Base-by-base conservation (phyloP, 116 monocot species). In the Dioscorea cayenensis region DNA sequence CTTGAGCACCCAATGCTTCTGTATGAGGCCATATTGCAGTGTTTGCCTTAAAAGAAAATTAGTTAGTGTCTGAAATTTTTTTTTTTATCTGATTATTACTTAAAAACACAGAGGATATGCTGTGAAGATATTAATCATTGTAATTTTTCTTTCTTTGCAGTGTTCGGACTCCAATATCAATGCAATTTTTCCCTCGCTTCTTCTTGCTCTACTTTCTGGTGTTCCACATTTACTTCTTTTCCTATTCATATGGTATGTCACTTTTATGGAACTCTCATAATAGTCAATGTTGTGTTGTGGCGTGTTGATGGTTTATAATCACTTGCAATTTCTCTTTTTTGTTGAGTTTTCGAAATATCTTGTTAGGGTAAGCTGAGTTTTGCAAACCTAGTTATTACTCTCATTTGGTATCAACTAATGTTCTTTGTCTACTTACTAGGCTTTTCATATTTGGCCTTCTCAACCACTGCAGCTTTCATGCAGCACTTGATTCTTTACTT, bases 181-280 rank as follows among this genome's bases (percentile, higher is more conserved):
- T 97, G 97, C 92, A 93, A 76, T 97, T 97, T 77, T 97, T 97
- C 68, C 97, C 97, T 59, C 94, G 97, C 27, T 97, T 97, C 77
- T 97, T 97, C 88, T 83, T 97, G 77, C 83, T 97, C 29, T 93
- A 93, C 70, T 97, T 97, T 37, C 72, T 95, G 69, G 87, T 95
- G 63, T 95, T 95, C 71, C 95, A 95, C 52, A 92, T 95, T 66
- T 95, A 95, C 81, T 92, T 95, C 84, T 95, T 95, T 69, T 95
- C 97, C 10, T 97, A 97, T 83, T 69, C 90, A 71, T 88, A 93
- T 72, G 97, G 97, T 97, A 88, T 74, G 72, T 51, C 18, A 17
- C 11, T 38, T 68, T 17, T 60, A n/a, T 73, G 9, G 16, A 63
- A 19, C 43, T 43, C 43, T 43, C 6, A 10, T 43, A 32, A 43